Percentiles rank a stretch among this genome's conserved stretches.
phyloP scores from a whole-genome alignment of 108 stramenopile genomes.

The Aurantiochytrium sp. region DNA sequence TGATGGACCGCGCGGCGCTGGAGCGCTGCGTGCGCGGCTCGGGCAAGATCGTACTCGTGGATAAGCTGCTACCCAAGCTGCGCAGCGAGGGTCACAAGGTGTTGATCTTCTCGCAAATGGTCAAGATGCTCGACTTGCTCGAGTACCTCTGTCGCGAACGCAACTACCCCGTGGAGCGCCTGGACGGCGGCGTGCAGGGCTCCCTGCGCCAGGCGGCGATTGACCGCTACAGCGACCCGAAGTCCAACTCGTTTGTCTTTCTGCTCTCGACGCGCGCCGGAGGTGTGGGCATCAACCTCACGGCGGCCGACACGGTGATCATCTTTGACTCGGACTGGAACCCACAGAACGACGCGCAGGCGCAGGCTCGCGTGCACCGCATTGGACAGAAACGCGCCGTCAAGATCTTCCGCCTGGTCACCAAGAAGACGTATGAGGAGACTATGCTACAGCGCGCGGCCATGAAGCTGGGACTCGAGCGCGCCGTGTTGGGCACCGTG shows the following conservation, averaged over 20 bases:
- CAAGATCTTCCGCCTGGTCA: slow-evolving; percentile 88
- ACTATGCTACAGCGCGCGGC: slow-evolving; percentile 98
- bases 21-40: background rate
- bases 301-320: slow-evolving; percentile 75
- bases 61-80: slow-evolving; percentile 96
- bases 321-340: slow-evolving; percentile 95
- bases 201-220: slow-evolving; percentile 95
- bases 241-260: slow-evolving; percentile 77
- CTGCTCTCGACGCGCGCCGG: slow-evolving; percentile 82
- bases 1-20: background rate
- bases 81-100: slow-evolving; percentile 92
- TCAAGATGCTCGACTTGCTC: slow-evolving; percentile 88
- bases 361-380: slow-evolving; percentile 93
- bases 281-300: slow-evolving; percentile 98
- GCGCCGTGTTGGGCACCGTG: slow-evolving; percentile 83
- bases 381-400: slow-evolving; percentile 97
- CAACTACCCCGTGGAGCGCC: slow-evolving; percentile 75
- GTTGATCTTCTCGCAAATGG: slow-evolving; percentile 90
- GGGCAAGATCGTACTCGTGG: slow-evolving; percentile 98
- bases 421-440: slow-evolving; percentile 90
- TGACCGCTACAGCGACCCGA: slow-evolving; percentile 85
- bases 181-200: slow-evolving; percentile 82
- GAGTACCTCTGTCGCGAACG: slow-evolving; percentile 85
- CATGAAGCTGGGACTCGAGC: slow-evolving; percentile 95
- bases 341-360: slow-evolving; percentile 98